Evolutionary conservation across 352 stramenopile species (phyloP).

Genomic region (Globisporangium camurandrum): DNA sequence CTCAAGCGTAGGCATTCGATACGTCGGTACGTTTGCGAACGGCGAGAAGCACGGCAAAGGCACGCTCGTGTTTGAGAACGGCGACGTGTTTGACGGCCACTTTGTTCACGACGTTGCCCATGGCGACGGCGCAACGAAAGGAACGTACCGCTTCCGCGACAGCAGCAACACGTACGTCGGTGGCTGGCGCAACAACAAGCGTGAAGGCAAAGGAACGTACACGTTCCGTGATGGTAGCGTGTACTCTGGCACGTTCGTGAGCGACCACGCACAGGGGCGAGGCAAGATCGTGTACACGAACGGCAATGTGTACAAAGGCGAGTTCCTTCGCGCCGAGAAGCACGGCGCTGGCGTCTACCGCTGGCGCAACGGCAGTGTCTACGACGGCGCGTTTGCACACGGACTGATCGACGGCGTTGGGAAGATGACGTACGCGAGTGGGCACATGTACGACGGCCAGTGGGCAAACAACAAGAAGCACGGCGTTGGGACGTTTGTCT

Average conservation of each 20-base stretch:
- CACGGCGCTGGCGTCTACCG: constrained; percentile 46
- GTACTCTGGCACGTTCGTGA: constrained; percentile 48
- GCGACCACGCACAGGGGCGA: constrained; percentile 63
- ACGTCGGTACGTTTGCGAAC: constrained; percentile 52
- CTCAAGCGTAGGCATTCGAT: constrained; percentile 59
- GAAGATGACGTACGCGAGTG: constrained; percentile 49
- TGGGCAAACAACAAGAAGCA: constrained; percentile 71
- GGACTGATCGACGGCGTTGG: constrained; percentile 60
- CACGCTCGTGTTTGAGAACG: constrained; percentile 68
- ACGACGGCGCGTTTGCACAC: constrained; percentile 60
- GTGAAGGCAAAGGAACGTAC: constrained; percentile 67
- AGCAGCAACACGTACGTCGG: constrained; percentile 67
- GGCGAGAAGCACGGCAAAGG: constrained; percentile 55
- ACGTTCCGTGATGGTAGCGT: constrained; percentile 46
- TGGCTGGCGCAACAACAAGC: constrained; percentile 52
- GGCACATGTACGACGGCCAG: constrained; percentile 52
- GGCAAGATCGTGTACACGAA: constrained; percentile 82
- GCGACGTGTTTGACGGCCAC: constrained; percentile 65
- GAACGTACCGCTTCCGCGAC: constrained; percentile 53
- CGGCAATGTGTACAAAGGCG: constrained; percentile 72
- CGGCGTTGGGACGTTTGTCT: constrained; percentile 70
- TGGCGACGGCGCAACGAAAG: constrained; percentile 42
- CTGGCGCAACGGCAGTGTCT: constrained; percentile 79
- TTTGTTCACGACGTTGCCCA: constrained; percentile 44
- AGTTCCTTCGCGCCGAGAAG: constrained; percentile 60